Evolutionary conservation across 306 rosid species (phyloP).

Genomic region (Ziziphus jujuba): DNA sequence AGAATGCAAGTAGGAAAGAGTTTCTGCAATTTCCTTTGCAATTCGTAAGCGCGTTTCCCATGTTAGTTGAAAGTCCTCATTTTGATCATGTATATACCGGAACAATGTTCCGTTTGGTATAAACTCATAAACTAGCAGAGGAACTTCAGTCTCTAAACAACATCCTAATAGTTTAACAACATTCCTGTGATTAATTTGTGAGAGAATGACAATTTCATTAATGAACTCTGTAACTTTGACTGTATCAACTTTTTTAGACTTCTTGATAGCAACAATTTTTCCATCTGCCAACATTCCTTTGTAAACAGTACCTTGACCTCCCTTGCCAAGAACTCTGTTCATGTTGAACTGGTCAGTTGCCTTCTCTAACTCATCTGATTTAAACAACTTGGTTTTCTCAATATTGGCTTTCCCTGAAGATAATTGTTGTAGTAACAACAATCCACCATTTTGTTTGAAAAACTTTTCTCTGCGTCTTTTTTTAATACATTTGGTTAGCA

Average conservation of each 20-base stretch:
- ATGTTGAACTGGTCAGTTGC: constrained; percentile 18
- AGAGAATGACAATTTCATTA: constrained; percentile 26
- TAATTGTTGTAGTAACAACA: constrained; percentile 3
- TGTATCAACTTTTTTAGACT: constrained; percentile 22
- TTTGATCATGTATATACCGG: constrained; percentile 7
- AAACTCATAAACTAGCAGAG: constrained; percentile 18
- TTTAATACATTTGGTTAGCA: neutral
- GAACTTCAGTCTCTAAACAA: constrained; percentile 27
- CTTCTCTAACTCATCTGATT: constrained; percentile 10
- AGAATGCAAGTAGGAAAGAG: constrained; percentile 18
- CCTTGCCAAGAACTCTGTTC: constrained; percentile 22
- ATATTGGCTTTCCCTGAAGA: constrained; percentile 11
- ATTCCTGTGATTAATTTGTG: constrained; percentile 23
- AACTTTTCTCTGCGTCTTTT: constrained; percentile 13
- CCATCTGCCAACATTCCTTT: constrained; percentile 34
- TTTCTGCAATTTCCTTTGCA: constrained; percentile 2
- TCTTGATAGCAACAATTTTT: constrained; percentile 24
- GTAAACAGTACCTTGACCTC: constrained; percentile 32
- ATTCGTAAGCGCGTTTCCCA: constrained; percentile 15
- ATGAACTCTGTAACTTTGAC: constrained; percentile 7
- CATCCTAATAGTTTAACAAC: constrained; percentile 26
- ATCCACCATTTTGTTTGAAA: constrained; percentile 26
- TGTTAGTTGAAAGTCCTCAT: constrained; percentile 11
- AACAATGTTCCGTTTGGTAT: constrained; percentile 17
- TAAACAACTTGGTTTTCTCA: constrained; percentile 26